These are phyloP conservation scores for Durotheca rogersii DNA, from an alignment of 495 filamentous ascomycete species.

Conservation along the genomic window DNA sequence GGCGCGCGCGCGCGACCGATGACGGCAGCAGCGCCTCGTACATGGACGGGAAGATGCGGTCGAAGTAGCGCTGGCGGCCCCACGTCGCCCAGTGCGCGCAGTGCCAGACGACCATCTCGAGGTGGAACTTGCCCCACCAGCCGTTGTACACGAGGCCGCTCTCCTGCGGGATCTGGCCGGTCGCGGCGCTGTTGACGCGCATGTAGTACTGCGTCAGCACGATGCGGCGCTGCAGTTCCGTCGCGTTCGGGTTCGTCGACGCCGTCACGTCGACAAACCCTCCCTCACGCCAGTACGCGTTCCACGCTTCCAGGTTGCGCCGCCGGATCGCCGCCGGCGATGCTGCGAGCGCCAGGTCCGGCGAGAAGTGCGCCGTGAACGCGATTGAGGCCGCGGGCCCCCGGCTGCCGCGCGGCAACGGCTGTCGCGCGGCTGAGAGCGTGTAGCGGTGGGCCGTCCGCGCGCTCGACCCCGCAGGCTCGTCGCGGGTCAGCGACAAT, in stretches of 20 bases:
- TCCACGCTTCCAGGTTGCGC: conserved; percentile 34
- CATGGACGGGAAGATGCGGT: conserved; percentile 37
- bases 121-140: conserved; percentile 41
- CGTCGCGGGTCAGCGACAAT: conserved; percentile 23
- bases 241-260: conserved; percentile 38
- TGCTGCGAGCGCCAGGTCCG: conserved; percentile 10
- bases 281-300: conserved; percentile 44
- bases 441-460: conserved; percentile 26
- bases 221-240: conserved; percentile 50
- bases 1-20: conserved; percentile 38
- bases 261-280: conserved; percentile 50
- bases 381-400: conserved; percentile 7
- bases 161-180: conserved; percentile 39
- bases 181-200: conserved; percentile 44
- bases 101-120: conserved; percentile 44
- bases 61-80: conserved; percentile 42
- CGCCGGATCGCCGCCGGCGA: conserved; percentile 15
- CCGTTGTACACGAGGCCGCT: conserved; percentile 47
- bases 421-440: conserved; percentile 10
- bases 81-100: conserved; percentile 45
- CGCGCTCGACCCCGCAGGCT: conserved; percentile 5
- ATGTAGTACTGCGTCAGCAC: conserved; percentile 53
- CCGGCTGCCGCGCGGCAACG: no score
- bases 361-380: conserved; percentile 26
- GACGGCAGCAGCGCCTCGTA: conserved; percentile 46